Conservation (phyloP, 2,329 filamentous ascomycete genomes). For the Botrytis paeoniae region DNA sequence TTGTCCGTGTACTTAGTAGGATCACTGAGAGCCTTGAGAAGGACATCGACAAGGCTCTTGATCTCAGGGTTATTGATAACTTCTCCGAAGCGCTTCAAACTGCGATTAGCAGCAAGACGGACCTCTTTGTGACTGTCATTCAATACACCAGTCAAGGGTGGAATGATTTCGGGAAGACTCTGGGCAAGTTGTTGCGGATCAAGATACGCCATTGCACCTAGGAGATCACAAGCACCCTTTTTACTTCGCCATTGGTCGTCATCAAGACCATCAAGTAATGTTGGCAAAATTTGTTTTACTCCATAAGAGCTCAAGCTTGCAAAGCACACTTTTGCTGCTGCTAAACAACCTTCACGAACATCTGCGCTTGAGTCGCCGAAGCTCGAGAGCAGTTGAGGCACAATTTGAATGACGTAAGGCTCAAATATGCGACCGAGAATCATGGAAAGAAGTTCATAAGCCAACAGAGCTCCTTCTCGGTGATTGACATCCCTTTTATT, state of each 20-base stretch:
- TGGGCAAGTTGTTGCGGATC: slow-evolving; percentile 91
- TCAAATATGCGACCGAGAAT: slow-evolving; percentile 89
- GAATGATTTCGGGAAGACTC: slow-evolving; percentile 94
- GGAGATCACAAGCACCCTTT: slow-evolving; percentile 92
- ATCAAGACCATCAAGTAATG: slow-evolving; percentile 84
- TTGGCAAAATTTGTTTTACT: slow-evolving; percentile 91
- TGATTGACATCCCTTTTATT: slow-evolving; percentile 93
- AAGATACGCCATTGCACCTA: slow-evolving; percentile 97
- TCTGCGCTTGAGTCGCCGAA: slow-evolving; percentile 88
- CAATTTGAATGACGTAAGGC: slow-evolving; percentile 93
- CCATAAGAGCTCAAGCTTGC: slow-evolving; percentile 90
- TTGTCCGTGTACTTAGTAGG: slow-evolving; percentile 97
- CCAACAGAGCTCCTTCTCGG: slow-evolving; percentile 82
- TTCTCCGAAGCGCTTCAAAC: slow-evolving; percentile 95
- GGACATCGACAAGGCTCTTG: slow-evolving; percentile 83
- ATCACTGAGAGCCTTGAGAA: slow-evolving; percentile 95
- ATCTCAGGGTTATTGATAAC: slow-evolving; percentile 98
- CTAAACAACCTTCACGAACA: slow-evolving; percentile 88
- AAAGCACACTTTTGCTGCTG: slow-evolving; percentile 92
- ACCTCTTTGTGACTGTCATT: slow-evolving; percentile 99
- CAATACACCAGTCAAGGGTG: slow-evolving; percentile 85
- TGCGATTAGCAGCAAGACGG: slow-evolving; percentile 84
- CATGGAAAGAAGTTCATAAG: slow-evolving; percentile 84
- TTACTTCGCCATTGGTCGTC: slow-evolving; percentile 98
- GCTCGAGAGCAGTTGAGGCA: slow-evolving; percentile 81